phyloP scores from a whole-genome alignment of 495 filamentous ascomycete species.

The Lindgomyces ingoldianus region DNA sequence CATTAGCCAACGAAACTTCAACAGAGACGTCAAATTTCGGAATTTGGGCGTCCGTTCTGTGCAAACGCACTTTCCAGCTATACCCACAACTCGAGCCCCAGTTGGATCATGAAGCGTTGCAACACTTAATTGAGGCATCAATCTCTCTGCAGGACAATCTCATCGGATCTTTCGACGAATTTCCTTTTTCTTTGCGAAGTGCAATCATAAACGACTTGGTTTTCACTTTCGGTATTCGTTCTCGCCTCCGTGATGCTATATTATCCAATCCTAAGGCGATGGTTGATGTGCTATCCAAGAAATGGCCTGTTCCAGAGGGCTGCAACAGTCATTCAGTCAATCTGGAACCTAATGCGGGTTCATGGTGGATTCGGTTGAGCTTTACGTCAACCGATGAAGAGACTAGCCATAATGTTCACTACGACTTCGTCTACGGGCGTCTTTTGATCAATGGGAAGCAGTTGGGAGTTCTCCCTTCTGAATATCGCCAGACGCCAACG shows the following conservation, averaged over 20 bases:
- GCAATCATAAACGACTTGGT: constrained; percentile 54
- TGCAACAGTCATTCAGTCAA: constrained; percentile 20
- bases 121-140: constrained; percentile 45
- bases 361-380: constrained; percentile 42
- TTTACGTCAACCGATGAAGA: constrained; percentile 29
- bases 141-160: constrained; percentile 50
- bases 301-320: constrained; percentile 36
- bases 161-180: constrained; percentile 35
- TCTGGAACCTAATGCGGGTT: neutral
- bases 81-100: constrained; percentile 16
- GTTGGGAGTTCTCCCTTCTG: constrained; percentile 51
- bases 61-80: constrained; percentile 51
- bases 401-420: constrained; percentile 44
- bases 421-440: constrained; percentile 52
- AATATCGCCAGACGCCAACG: constrained; percentile 43
- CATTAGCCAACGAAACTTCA: constrained; percentile 4
- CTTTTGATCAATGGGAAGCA: constrained; percentile 54
- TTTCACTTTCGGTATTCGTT: constrained; percentile 45
- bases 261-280: neutral
- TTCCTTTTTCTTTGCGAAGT: constrained; percentile 41
- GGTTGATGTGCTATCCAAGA: constrained; percentile 6
- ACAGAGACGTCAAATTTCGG: constrained; percentile 46
- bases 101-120: constrained; percentile 23
- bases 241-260: constrained; percentile 36
- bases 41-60: constrained; percentile 55